Percentiles rank a stretch among this genome's conserved stretches.
phyloP scores from a whole-genome alignment of 164 flowering plant species.

The Aristolochia contorta region DNA sequence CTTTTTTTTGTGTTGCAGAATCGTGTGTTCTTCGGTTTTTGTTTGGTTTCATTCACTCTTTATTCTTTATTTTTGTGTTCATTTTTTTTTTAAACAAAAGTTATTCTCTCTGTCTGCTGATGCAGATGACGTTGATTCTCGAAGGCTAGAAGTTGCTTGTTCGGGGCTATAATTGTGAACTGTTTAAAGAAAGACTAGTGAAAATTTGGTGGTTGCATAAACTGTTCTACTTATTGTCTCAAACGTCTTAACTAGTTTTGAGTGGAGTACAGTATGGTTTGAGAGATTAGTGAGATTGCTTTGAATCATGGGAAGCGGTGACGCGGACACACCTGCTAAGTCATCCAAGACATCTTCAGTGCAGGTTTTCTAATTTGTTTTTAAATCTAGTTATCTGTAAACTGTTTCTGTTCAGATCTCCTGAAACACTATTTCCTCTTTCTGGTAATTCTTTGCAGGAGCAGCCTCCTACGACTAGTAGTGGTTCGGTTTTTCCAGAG shows the following conservation, averaged over 20 bases:
- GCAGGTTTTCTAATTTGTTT: slow-evolving; percentile 26
- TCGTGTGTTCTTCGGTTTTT: too few relatives aligned
- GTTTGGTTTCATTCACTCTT: too few relatives aligned
- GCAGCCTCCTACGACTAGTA: slow-evolving; percentile 41
- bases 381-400: slow-evolving; percentile 1
- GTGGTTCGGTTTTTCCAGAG: slow-evolving; percentile 59
- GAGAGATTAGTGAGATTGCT: slow-evolving; percentile 14
- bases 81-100: too few relatives aligned
- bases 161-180: too few relatives aligned
- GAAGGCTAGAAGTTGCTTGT: too few relatives aligned
- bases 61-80: too few relatives aligned
- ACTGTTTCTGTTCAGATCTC: neutral
- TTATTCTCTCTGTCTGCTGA: too few relatives aligned
- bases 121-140: too few relatives aligned
- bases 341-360: slow-evolving; percentile 48
- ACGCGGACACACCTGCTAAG: slow-evolving; percentile 52
- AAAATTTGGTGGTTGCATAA: neutral
- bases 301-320: slow-evolving; percentile 59
- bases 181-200: neutral
- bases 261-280: slow-evolving; percentile 28
- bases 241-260: neutral
- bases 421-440: neutral
- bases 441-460: slow-evolving; percentile 33
- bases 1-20: too few relatives aligned
- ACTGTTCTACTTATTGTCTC: neutral